Conservation (phyloP, 805 yeast genomes). For the Candida railenensis region DNA sequence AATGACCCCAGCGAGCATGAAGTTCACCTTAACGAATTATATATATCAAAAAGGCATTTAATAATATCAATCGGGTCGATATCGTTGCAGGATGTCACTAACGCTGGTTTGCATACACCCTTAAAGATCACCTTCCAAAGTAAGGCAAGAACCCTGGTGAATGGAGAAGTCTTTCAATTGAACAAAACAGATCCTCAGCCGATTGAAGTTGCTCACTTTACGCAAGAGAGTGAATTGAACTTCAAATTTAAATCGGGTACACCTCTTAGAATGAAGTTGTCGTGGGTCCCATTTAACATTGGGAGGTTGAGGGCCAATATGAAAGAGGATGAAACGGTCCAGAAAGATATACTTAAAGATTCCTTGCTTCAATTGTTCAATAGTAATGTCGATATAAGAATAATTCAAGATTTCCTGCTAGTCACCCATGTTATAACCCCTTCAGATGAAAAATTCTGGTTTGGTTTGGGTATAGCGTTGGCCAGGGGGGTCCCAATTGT, state of each 20-base stretch:
- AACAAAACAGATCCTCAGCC: conserved; percentile 10
- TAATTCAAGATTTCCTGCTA: conserved; percentile 4
- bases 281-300: conserved; percentile 22
- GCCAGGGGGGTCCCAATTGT: conserved; percentile 30
- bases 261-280: conserved; percentile 13
- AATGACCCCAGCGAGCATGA: neutral
- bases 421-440: conserved; percentile 3
- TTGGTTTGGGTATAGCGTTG: conserved; percentile 17
- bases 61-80: neutral
- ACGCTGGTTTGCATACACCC: conserved; percentile 2
- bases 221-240: conserved; percentile 6
- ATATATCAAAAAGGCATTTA: conserved; percentile 6
- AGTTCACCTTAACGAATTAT: neutral
- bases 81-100: neutral
- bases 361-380: conserved; percentile 4
- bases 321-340: neutral
- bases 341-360: conserved; percentile 1
- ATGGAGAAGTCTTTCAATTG: conserved; percentile 1
- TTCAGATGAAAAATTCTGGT: conserved; percentile 4
- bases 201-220: conserved; percentile 1
- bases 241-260: conserved; percentile 12
- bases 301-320: conserved; percentile 8
- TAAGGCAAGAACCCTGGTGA: conserved; percentile 3
- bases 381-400: conserved; percentile 2
- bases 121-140: conserved; percentile 2